These are phyloP conservation scores for Collybiopsis confluens DNA, from an alignment of 768 basidiomycete genomes.

Conservation along the genomic window DNA sequence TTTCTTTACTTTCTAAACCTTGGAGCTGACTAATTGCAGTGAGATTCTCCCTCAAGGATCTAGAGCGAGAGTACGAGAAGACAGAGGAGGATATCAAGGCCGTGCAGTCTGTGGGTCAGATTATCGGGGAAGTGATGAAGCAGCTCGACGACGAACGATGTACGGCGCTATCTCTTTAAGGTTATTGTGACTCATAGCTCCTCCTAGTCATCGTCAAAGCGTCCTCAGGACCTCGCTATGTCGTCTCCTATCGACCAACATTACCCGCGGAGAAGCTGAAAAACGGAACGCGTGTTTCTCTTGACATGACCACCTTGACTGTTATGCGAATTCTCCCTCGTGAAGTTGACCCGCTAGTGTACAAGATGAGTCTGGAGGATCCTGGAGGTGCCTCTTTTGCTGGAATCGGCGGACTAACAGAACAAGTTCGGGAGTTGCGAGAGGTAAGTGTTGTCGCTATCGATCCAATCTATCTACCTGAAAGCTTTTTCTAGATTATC, in stretches of 20 bases:
- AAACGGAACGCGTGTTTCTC: constrained; percentile 88
- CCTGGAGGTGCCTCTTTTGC: constrained; percentile 95
- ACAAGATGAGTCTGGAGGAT: constrained; percentile 99
- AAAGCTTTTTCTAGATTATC: constrained; percentile 62
- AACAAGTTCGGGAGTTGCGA: constrained; percentile 94
- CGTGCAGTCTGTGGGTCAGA: constrained; percentile 97
- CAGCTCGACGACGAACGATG: constrained; percentile 97
- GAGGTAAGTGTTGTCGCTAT: constrained; percentile 52
- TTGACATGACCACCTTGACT: constrained; percentile 99
- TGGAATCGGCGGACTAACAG: constrained; percentile 91
- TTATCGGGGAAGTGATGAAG: constrained; percentile 98
- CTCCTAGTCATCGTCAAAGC: constrained; percentile 92
- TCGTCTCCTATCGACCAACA: constrained; percentile 93
- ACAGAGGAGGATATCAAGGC: constrained; percentile 99
- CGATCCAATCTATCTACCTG: background rate
- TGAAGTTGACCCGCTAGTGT: constrained; percentile 96
- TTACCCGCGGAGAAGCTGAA: constrained; percentile 92
- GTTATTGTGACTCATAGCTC: background rate
- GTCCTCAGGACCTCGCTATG: constrained; percentile 96
- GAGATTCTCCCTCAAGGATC: constrained; percentile 83
- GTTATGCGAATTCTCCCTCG: constrained; percentile 98
- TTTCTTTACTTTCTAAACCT: background rate
- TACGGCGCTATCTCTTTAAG: constrained; percentile 35
- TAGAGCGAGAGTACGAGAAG: constrained; percentile 88
- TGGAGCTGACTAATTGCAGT: constrained; percentile 44